These are phyloP conservation scores for Aspergillus calidoustus DNA, from an alignment of 2,329 filamentous ascomycete genomes.

Conservation along the genomic window DNA sequence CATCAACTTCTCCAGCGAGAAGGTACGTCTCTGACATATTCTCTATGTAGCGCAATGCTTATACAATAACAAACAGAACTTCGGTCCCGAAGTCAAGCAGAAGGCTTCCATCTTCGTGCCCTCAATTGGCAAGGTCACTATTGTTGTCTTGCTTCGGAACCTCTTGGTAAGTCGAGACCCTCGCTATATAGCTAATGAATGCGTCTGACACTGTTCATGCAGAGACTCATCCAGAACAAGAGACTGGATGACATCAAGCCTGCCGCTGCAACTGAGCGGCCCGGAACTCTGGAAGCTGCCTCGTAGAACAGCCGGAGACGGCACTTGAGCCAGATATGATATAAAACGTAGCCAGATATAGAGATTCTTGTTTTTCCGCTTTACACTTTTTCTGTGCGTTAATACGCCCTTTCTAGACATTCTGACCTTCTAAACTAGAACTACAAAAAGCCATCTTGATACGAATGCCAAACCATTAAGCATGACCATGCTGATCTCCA, in stretches of 20 bases:
- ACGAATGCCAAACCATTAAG: slow-evolving; percentile 6
- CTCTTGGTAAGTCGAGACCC: slow-evolving; percentile 68
- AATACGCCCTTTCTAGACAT: slow-evolving; percentile 5
- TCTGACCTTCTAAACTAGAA: slow-evolving; percentile 2
- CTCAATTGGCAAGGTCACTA: slow-evolving; percentile 96
- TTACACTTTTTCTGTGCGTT: slow-evolving; percentile 2
- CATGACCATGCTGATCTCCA: background rate
- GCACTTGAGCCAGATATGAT: slow-evolving; percentile 17
- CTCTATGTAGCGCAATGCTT: slow-evolving; percentile 11
- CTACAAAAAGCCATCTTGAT: background rate
- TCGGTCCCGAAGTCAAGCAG: slow-evolving; percentile 86
- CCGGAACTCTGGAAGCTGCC: slow-evolving; percentile 45
- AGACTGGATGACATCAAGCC: slow-evolving; percentile 45
- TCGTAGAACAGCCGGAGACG: slow-evolving; percentile 22
- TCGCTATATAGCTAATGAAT: background rate
- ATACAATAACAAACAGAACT: slow-evolving; percentile 63
- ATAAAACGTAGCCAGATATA: slow-evolving; percentile 20
- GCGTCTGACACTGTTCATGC: slow-evolving; percentile 21
- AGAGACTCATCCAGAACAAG: slow-evolving; percentile 51
- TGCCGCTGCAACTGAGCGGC: slow-evolving; percentile 46
- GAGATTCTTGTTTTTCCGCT: slow-evolving; percentile 15
- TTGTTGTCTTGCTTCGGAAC: slow-evolving; percentile 87
- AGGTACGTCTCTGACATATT: slow-evolving; percentile 49
- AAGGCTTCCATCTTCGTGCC: slow-evolving; percentile 97
- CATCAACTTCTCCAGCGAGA: slow-evolving; percentile 96